Percentiles rank a stretch among this genome's conserved stretches.
Evolutionary conservation across 306 rosid species (phyloP).

Genomic region (Pachyrhizus erosus): DNA sequence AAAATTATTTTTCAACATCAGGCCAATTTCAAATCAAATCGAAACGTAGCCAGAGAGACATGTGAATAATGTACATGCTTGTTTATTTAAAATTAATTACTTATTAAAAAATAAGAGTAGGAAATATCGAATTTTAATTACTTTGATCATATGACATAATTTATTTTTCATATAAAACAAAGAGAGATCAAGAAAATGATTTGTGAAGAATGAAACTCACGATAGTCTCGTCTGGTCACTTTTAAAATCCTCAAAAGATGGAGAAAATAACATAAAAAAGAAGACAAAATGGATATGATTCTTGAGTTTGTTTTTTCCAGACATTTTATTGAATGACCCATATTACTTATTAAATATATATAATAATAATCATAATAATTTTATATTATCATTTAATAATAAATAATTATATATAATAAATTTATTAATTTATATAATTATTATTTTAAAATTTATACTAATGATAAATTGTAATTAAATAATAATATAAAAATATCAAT

Average conservation of each 20-base stretch:
- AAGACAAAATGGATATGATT: constrained; percentile 10
- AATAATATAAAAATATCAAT: too few species aligned
- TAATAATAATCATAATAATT: too few species aligned
- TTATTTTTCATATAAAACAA: background rate
- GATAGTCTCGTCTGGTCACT: background rate
- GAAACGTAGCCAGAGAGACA: background rate
- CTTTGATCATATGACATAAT: background rate
- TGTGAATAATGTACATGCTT: background rate
- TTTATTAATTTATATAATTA: too few species aligned
- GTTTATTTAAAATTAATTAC: background rate
- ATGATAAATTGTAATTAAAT: too few species aligned
- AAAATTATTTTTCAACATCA: background rate
- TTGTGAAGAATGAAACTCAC: background rate
- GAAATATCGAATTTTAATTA: background rate
- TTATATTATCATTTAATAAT: too few species aligned
- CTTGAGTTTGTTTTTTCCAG: background rate
- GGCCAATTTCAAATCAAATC: background rate
- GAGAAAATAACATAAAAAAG: background rate
- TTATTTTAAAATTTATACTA: too few species aligned
- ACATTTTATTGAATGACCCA: background rate
- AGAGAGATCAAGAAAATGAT: background rate
- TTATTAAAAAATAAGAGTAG: background rate
- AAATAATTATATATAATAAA: too few species aligned
- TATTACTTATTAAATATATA: too few species aligned
- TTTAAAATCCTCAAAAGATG: background rate